phyloP scores from a whole-genome alignment of 805 yeast genomes.

The Ogataea zsoltii region DNA sequence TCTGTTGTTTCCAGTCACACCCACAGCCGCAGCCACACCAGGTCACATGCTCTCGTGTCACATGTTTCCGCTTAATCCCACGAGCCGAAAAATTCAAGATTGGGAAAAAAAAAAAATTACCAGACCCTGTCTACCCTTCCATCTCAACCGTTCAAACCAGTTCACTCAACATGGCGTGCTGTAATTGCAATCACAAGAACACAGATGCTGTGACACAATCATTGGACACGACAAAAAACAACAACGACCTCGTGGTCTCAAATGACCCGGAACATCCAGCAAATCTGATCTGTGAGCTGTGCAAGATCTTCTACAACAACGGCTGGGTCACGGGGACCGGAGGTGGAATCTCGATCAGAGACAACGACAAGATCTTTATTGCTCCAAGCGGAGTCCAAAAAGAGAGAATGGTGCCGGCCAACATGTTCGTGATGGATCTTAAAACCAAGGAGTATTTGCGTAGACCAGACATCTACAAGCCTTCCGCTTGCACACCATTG shows the following conservation, averaged over 20 bases:
- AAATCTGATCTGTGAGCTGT: slow-evolving; percentile 77
- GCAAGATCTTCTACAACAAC: slow-evolving; percentile 71
- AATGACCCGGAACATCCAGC: slow-evolving; percentile 63
- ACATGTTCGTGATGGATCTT: slow-evolving; percentile 76
- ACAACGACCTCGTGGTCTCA: slow-evolving; percentile 23
- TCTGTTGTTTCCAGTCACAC: no score
- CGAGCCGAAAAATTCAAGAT: background rate
- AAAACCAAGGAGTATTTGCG: slow-evolving; percentile 52
- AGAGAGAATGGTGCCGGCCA: slow-evolving; percentile 78
- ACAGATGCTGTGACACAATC: background rate
- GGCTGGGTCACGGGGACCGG: slow-evolving; percentile 97
- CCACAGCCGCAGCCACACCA: no score
- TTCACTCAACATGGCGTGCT: slow-evolving; percentile 13
- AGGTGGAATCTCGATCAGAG: slow-evolving; percentile 84
- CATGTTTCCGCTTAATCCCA: background rate
- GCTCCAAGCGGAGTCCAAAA: slow-evolving; percentile 98
- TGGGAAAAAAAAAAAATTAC: background rate
- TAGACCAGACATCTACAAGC: slow-evolving; percentile 68
- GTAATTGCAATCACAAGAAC: slow-evolving; percentile 12
- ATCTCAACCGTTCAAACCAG: no score
- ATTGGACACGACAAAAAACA: slow-evolving; percentile 1
- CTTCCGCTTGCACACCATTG: slow-evolving; percentile 93
- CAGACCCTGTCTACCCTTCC: no score
- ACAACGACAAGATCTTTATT: slow-evolving; percentile 58
- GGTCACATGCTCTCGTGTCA: no score